Evolutionary conservation across 176 grass and related monocot genomes (phyloP).

Genomic region (Microstegium vimineum): DNA sequence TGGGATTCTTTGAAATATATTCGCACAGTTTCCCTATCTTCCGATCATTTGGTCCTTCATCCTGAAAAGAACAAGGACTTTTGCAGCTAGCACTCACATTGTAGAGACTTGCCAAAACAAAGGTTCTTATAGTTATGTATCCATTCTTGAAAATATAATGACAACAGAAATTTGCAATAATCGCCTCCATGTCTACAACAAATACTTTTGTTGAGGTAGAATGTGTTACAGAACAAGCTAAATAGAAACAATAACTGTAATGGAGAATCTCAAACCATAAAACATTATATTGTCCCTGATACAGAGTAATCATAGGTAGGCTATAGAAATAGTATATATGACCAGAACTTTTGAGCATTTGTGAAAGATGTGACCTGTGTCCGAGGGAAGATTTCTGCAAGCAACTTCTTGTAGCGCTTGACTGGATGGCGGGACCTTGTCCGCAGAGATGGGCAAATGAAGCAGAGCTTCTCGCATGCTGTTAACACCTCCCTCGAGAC

Average conservation of each 20-base stretch:
- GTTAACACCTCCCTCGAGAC: slow-evolving; percentile 58
- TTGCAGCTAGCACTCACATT: background rate
- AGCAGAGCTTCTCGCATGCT: slow-evolving; percentile 69
- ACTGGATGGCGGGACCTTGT: slow-evolving; percentile 81
- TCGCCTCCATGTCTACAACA: background rate
- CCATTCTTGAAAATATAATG: background rate
- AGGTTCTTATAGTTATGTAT: background rate
- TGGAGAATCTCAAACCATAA: background rate
- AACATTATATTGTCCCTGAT: background rate
- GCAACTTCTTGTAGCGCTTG: slow-evolving; percentile 86
- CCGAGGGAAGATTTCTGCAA: slow-evolving; percentile 77
- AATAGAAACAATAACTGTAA: background rate
- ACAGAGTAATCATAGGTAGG: background rate
- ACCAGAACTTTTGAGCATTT: background rate
- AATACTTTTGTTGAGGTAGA: background rate
- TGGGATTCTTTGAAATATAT: slow-evolving; percentile 86
- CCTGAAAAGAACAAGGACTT: slow-evolving; percentile 36
- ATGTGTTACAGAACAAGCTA: background rate
- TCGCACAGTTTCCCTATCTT: slow-evolving; percentile 94
- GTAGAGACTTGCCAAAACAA: background rate
- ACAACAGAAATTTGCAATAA: background rate
- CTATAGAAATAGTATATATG: background rate
- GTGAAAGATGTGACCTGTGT: slow-evolving; percentile 45
- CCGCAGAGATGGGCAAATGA: slow-evolving; percentile 72
- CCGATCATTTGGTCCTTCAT: slow-evolving; percentile 85